Conservation (phyloP, 208 protist species). For the Naegleria gruberi region DNA sequence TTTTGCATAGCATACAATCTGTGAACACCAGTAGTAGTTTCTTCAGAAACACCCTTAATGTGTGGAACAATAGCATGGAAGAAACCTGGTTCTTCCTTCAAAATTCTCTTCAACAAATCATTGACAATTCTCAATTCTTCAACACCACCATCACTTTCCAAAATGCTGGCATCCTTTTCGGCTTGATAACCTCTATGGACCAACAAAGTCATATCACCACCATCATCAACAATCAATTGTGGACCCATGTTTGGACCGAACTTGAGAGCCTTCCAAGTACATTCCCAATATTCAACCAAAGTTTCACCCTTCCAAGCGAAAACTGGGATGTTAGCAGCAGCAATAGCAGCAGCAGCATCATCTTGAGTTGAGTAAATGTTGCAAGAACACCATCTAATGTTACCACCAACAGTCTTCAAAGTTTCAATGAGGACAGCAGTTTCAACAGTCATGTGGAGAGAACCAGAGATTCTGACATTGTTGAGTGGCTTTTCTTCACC, state of each 20-base stretch:
- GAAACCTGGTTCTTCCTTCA: constrained; percentile 46
- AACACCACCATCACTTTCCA: constrained; percentile 55
- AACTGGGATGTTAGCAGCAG: constrained; percentile 83
- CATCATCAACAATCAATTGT: constrained; percentile 98
- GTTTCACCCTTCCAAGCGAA: constrained; percentile 99
- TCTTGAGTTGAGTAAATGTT: constrained; percentile 99
- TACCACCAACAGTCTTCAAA: constrained; percentile 88
- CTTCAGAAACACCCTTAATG: constrained; percentile 95
- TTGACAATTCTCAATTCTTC: constrained; percentile 58
- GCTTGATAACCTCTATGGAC: constrained; percentile 83
- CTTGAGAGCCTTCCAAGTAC: constrained; percentile 84
- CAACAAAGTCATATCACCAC: constrained; percentile 96
- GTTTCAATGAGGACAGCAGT: constrained; percentile 99
- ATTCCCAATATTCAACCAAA: constrained; percentile 98
- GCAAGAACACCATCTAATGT: constrained; percentile 91
- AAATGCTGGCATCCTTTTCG: constrained; percentile 48
- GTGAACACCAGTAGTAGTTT: constrained; percentile 99
- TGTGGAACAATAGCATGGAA: constrained; percentile 71
- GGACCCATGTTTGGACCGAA: constrained; percentile 72
- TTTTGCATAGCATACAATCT: constrained; percentile 93
- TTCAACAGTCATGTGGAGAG: constrained; percentile 99
- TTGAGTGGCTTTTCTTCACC: constrained; percentile 80
- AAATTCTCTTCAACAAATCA: constrained; percentile 44
- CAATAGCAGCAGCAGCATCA: constrained; percentile 81
- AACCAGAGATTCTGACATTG: constrained; percentile 93